Evolutionary conservation across 257 asterid genomes (phyloP).

Genomic region (Scutellaria baicalensis): DNA sequence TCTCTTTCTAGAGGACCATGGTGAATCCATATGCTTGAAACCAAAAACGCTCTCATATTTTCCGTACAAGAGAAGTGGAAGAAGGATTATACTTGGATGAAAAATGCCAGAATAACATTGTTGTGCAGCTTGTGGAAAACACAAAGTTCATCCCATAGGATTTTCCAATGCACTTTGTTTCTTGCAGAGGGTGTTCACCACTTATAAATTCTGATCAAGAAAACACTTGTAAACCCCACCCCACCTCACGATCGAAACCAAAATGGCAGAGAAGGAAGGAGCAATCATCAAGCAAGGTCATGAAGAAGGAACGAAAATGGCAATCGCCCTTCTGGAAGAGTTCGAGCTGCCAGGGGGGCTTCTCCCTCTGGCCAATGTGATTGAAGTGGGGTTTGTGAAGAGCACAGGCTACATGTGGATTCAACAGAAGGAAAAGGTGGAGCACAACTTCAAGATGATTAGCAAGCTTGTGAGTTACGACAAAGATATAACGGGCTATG

Average conservation of each 20-base stretch:
- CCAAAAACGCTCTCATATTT: background rate
- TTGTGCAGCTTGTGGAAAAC: slow-evolving; percentile 6
- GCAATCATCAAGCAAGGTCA: slow-evolving; percentile 46
- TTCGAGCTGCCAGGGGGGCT: slow-evolving; percentile 65
- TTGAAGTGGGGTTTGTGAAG: slow-evolving; percentile 64
- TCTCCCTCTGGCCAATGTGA: slow-evolving; percentile 55
- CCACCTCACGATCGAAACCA: background rate
- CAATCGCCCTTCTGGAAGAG: slow-evolving; percentile 45
- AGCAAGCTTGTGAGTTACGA: slow-evolving; percentile 62
- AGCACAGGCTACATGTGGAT: slow-evolving; percentile 73
- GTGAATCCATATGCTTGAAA: background rate
- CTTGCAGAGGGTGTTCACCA: background rate
- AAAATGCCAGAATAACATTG: background rate
- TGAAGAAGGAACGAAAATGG: slow-evolving; percentile 54
- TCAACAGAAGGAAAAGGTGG: slow-evolving; percentile 49
- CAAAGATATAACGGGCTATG: slow-evolving; percentile 33
- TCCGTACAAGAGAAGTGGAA: too few relatives aligned
- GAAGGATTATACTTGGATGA: background rate
- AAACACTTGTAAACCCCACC: background rate
- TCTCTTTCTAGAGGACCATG: background rate
- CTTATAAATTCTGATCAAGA: slow-evolving; percentile 23
- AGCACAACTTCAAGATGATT: slow-evolving; percentile 57
- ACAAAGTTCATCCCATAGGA: slow-evolving; percentile 34
- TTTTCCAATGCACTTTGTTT: slow-evolving; percentile 29
- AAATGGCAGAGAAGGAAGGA: slow-evolving; percentile 67